These are phyloP conservation scores for Phytopythium montanum DNA, from an alignment of 352 stramenopile species.

Conservation along the genomic window DNA sequence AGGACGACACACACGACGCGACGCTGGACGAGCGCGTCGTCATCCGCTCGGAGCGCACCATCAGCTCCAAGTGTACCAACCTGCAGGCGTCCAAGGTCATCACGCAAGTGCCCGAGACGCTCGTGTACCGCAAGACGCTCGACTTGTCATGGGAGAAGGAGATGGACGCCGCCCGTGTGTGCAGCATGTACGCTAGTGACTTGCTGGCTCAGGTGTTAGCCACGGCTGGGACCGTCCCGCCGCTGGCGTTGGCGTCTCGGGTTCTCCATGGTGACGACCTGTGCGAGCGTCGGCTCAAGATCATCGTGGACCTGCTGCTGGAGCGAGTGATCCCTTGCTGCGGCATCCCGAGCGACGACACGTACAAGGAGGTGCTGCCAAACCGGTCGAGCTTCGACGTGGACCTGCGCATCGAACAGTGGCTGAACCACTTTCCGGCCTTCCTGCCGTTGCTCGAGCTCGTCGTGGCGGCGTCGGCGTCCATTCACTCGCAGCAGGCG, in stretches of 20 bases:
- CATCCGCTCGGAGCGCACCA: conserved; percentile 71
- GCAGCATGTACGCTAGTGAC: conserved; percentile 52
- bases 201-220: conserved; percentile 46
- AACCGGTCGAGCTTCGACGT: conserved; percentile 83
- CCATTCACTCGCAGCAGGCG: conserved; percentile 35
- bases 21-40: conserved; percentile 30
- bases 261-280: conserved; percentile 26
- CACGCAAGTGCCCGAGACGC: conserved; percentile 44
- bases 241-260: conserved; percentile 3
- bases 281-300: conserved; percentile 48
- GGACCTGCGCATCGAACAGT: conserved; percentile 79
- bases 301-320: conserved; percentile 64
- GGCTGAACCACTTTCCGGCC: conserved; percentile 76
- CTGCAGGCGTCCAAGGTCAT: conserved; percentile 74
- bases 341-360: conserved; percentile 67
- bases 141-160: conserved; percentile 68
- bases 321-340: conserved; percentile 76
- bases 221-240: conserved; percentile 15
- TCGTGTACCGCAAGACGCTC: conserved; percentile 72
- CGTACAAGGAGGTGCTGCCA: conserved; percentile 80
- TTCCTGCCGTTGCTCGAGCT: conserved; percentile 59
- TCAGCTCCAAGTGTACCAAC: conserved; percentile 82
- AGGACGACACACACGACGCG: conserved; percentile 6
- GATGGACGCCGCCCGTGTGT: conserved; percentile 54
- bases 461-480: conserved; percentile 33